Evolutionary conservation across 345 rosid genomes (phyloP).

Genomic region (Eucalyptus cloeziana): DNA sequence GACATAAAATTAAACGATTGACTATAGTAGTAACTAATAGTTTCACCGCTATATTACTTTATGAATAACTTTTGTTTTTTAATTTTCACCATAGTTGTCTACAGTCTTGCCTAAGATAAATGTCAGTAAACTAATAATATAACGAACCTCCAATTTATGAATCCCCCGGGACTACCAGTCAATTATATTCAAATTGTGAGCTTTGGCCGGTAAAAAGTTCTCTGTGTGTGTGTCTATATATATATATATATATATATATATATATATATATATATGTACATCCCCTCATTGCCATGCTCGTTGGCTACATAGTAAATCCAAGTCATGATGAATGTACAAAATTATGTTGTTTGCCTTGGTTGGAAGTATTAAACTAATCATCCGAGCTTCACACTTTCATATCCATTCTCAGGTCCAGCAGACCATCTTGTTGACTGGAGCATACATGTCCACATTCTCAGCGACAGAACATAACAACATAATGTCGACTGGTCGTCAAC

Average conservation of each 20-base stretch:
- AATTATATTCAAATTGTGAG: not conserved
- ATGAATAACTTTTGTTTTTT: not conserved
- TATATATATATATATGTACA: no score
- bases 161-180: not conserved
- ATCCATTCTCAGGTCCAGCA: not conserved
- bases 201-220: not conserved
- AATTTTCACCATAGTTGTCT: not conserved
- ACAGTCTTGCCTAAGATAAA: not conserved
- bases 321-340: not conserved
- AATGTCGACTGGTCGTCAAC: not conserved
- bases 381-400: not conserved
- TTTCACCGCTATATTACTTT: not conserved
- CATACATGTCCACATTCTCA: not conserved
- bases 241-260: rapidly evolving
- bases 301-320: not conserved
- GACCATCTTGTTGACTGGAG: not conserved
- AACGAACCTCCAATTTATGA: not conserved
- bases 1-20: no score
- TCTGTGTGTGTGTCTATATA: no score
- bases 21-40: no score
- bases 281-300: not conserved
- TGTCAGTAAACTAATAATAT: not conserved
- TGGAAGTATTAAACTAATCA: not conserved
- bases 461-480: not conserved
- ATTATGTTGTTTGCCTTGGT: not conserved